Conservation (phyloP, 495 filamentous ascomycete species). For the Schizothecium vesticola region DNA sequence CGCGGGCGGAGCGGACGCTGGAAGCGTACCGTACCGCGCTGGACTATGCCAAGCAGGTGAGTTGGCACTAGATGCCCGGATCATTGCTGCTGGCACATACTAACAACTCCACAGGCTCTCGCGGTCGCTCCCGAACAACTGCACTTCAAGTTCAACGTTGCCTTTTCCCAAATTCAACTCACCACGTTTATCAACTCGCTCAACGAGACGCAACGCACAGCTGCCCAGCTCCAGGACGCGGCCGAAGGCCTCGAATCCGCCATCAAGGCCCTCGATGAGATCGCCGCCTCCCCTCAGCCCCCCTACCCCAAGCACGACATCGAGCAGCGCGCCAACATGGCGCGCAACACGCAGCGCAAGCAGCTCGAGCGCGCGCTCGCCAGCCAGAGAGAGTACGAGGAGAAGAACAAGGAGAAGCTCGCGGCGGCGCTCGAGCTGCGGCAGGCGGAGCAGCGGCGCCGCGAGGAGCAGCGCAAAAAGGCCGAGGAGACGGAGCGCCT, state of each 20-base stretch:
- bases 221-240: constrained; percentile 73
- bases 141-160: constrained; percentile 94
- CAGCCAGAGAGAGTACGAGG: constrained; percentile 84
- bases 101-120: constrained; percentile 51
- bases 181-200: constrained; percentile 74
- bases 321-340: constrained; percentile 95
- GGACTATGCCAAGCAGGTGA: constrained; percentile 74
- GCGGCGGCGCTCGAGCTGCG: constrained; percentile 67
- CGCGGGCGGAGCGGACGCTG: constrained; percentile 71
- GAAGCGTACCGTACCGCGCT: constrained; percentile 79
- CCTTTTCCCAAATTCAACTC: constrained; percentile 92
- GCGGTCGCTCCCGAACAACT: constrained; percentile 73
- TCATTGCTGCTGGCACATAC: constrained; percentile 17
- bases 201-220: constrained; percentile 65
- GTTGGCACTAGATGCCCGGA: constrained; percentile 3
- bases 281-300: constrained; percentile 75
- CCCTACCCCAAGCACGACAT: constrained; percentile 87
- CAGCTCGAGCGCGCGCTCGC: constrained; percentile 82
- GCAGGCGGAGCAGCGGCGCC: constrained; percentile 66
- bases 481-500: constrained; percentile 62
- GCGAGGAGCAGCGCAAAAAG: constrained; percentile 58
- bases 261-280: constrained; percentile 71
- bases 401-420: constrained; percentile 81
- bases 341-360: constrained; percentile 82
- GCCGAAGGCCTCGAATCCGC: constrained; percentile 81